Base-by-base conservation (phyloP, 2,329 filamentous ascomycete species). In the Colletotrichum tropicicola region DNA sequence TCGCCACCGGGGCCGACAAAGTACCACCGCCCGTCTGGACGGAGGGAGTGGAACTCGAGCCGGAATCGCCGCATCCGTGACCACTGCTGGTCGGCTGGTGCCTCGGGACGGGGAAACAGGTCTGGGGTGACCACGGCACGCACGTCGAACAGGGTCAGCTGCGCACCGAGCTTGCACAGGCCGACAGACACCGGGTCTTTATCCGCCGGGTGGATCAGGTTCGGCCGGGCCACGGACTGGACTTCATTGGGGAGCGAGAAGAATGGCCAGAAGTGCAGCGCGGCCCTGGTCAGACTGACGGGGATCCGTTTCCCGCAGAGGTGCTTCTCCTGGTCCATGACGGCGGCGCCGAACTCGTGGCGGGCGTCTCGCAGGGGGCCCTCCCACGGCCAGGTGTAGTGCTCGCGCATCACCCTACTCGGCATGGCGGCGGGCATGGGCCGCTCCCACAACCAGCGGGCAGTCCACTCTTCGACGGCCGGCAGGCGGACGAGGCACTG, bases 301-400 rank as follows among this genome's bases (percentile, higher is more conserved):
- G 68, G 67, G 43, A 69, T 67, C 41, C 32, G 55, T 45, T 21
- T 59, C 13, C 67, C 56, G 43, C 58, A 61, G 51, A 67, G 67
- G 45, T 55, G 58, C 59, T 65, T 66, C 55, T 68, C 59, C 48
- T 63, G 59, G 28, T 67, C 48, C 27, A 59, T 41, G 32, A 70
- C 62, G 32, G 65, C 65, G 7, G 52, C 61, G n/a, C 68, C 70
- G 30, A 73, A 70, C 59, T 72, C 70, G 51, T 70, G 67, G 41
- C 71, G 69, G 37, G 67, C 68, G 53, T 73, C 71, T 15, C 72
- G 67, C 57, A 69, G 68, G 8, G 71, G 70, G 12, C 71, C 71
- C 60, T 70, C 68, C 70, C 71, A 73, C n/a, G 57, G 57, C 57
- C 57, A 47, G 39, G 2, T 53, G 19, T 53, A 59, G 48, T 59